A percentile compares a stretch with the other conserved stretches of the same genome.
Conservation (phyloP, 2,329 filamentous ascomycete genomes). For the Beauveria australis region DNA sequence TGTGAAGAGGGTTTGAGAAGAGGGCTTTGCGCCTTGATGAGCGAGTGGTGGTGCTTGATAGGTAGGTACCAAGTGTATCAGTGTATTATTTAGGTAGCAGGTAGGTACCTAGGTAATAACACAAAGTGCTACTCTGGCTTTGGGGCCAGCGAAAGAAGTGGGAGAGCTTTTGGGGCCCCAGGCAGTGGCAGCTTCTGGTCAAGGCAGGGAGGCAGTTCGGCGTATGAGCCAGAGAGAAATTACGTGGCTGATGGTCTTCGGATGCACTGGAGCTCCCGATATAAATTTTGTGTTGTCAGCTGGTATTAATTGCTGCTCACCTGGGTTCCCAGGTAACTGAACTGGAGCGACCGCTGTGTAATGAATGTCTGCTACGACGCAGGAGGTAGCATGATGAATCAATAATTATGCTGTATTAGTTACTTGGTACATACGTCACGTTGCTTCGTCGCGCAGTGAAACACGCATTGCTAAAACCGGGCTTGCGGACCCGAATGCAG, state of each 20-base stretch:
- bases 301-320: background rate
- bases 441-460: background rate
- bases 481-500: constrained; percentile 2
- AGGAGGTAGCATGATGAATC: background rate
- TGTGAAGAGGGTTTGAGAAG: constrained; percentile 9
- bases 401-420: background rate
- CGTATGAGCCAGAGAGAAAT: constrained; percentile 2
- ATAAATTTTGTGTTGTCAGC: background rate
- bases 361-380: background rate
- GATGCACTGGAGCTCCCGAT: background rate
- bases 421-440: background rate
- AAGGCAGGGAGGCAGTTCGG: background rate
- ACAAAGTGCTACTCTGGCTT: too few species aligned
- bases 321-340: background rate
- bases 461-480: background rate
- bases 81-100: too few species aligned
- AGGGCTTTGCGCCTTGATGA: constrained; percentile 3
- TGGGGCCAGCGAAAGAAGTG: too few species aligned
- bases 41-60: background rate
- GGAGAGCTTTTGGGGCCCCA: background rate
- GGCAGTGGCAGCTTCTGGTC: background rate
- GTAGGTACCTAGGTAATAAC: too few species aligned
- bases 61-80: too few species aligned
- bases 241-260: constrained; percentile 9
- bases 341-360: background rate